phyloP scores from a whole-genome alignment of 345 rosid genomes.

The Nephelium lappaceum region DNA sequence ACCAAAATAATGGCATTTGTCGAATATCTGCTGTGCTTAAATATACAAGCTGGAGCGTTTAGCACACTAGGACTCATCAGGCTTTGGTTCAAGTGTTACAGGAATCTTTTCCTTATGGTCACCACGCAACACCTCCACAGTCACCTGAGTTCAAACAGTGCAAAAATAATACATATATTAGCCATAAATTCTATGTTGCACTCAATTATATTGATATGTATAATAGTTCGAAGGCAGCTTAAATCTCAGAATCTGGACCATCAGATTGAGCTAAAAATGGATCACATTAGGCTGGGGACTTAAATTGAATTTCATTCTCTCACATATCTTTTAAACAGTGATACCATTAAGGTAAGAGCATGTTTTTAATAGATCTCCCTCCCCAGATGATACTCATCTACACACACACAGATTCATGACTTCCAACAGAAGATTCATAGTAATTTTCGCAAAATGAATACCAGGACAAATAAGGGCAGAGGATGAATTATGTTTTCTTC shows the following conservation, averaged over 20 bases:
- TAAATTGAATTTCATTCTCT: background rate
- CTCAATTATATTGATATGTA: background rate
- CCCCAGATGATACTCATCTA: background rate
- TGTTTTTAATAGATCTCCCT: background rate
- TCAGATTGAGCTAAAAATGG: background rate
- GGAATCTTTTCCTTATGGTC: constrained; percentile 94
- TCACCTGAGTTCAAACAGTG: constrained; percentile 48
- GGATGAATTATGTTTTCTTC: background rate
- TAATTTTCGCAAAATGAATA: background rate
- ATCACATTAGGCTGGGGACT: background rate
- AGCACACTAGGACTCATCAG: constrained; percentile 63
- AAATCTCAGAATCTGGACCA: background rate
- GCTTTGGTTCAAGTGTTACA: constrained; percentile 80
- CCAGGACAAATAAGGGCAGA: background rate
- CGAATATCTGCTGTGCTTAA: constrained; percentile 11
- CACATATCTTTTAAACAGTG: background rate
- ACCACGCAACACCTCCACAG: constrained; percentile 85
- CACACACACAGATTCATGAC: background rate
- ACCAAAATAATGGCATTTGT: constrained; percentile 29
- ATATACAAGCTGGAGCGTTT: constrained; percentile 23
- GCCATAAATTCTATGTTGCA: background rate
- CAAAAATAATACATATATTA: background rate
- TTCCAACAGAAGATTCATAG: background rate
- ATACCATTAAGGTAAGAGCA: background rate
- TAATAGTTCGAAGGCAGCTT: background rate